Base-by-base conservation (phyloP, 306 rosid species). In the Rosa chinensis region DNA sequence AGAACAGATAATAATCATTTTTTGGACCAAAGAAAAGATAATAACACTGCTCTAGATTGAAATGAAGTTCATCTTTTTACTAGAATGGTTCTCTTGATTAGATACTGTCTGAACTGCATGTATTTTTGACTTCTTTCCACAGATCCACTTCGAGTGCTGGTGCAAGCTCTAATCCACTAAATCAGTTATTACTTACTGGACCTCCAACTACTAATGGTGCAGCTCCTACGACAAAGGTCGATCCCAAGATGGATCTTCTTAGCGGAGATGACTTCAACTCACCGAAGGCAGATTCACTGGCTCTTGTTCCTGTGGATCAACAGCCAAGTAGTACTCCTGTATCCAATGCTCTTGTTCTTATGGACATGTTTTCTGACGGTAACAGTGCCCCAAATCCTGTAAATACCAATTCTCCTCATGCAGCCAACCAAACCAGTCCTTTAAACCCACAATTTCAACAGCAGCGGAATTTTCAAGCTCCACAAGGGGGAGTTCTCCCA, bases 181-280 rank as follows among this genome's bases (percentile, higher is more conserved):
- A 96, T 78, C 99, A 91, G 76, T 76, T 88, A 79, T 43, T 87
- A 79, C 96, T 93, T 88, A 91, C 98, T 72, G 98, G 92, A 80
- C 92, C 97, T 70, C 78, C 89, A 4, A 62, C 85, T 49, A 76
- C 89, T 32, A 90, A 92, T 78, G 92, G 87, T 48, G 74, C 86
- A 47, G 82, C 81, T 75, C 79, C 89, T 74, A 80, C 84, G 44
- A 53, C 79, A 16, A 88, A 71, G 69, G 86, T 78, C 42, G 89
- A 89, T 80, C 92, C 97, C 85, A 90, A 84, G 79, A 82, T 89
- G 81, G 99, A 96, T 86, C 89, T 96, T 80, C 98, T 96, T 76
- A 96, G 99, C 8, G 99, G 99, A 40, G 99, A 95, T 64, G 92
- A 92, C 81, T 96, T 84, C 82, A 87, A 77, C 85, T 93, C 96